Evolutionary conservation across 306 rosid species (phyloP).

Genomic region (Argentina anserina): DNA sequence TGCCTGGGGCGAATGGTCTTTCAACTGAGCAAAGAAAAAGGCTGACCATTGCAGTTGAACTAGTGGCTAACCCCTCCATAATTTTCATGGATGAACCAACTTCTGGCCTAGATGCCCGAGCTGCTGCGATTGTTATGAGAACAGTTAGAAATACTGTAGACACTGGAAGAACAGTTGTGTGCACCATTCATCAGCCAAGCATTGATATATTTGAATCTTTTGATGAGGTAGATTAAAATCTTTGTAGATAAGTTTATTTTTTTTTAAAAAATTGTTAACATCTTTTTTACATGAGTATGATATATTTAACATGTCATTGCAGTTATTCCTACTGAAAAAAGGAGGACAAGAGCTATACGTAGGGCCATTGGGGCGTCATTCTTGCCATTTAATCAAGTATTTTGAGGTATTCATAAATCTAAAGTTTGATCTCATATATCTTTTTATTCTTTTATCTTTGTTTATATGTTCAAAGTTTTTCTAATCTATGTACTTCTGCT

Average conservation of each 20-base stretch:
- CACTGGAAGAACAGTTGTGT: slow-evolving; percentile 66
- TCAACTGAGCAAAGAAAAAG: slow-evolving; percentile 65
- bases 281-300: neutral
- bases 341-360: slow-evolving; percentile 19
- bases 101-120: slow-evolving; percentile 65
- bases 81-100: slow-evolving; percentile 79
- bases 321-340: slow-evolving; percentile 19
- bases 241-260: neutral
- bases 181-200: slow-evolving; percentile 72
- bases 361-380: slow-evolving; percentile 18
- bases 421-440: neutral
- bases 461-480: no score
- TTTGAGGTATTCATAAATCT: slow-evolving; percentile 8
- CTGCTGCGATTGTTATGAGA: slow-evolving; percentile 67
- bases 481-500: neutral
- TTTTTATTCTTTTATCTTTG: neutral
- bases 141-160: slow-evolving; percentile 63
- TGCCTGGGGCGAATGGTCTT: slow-evolving; percentile 56
- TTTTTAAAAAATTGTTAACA: neutral
- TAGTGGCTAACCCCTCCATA: slow-evolving; percentile 63
- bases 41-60: slow-evolving; percentile 60
- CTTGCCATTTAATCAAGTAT: slow-evolving; percentile 19
- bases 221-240: slow-evolving; percentile 42
- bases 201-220: slow-evolving; percentile 64
- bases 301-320: slow-evolving; percentile 7